Evolutionary conservation across 192 early-diverging fungal genomes (phyloP).

Genomic region (Funneliformis geosporum): DNA sequence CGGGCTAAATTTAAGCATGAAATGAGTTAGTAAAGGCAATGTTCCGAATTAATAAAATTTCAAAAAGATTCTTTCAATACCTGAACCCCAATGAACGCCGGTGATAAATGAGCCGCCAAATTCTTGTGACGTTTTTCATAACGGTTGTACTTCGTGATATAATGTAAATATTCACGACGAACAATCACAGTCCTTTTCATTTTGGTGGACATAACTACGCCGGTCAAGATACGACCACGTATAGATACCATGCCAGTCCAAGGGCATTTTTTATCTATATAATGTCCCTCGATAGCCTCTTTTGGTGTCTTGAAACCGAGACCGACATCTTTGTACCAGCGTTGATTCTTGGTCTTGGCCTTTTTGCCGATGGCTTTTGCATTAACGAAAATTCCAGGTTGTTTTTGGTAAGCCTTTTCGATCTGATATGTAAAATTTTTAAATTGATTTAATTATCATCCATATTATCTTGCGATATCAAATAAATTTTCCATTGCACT

Average conservation of each 20-base stretch:
- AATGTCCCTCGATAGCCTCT: constrained; percentile 94
- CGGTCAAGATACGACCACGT: constrained; percentile 96
- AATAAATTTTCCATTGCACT: too few relatives aligned
- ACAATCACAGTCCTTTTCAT: constrained; percentile 99
- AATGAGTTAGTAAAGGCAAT: constrained; percentile 15
- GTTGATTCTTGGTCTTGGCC: constrained; percentile 67
- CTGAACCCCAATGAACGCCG: constrained; percentile 87
- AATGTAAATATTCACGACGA: constrained; percentile 99
- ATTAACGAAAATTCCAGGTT: constrained; percentile 94
- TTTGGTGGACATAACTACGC: constrained; percentile 91
- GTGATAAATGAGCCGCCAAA: constrained; percentile 94
- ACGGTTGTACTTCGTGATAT: constrained; percentile 99
- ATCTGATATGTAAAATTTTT: constrained; percentile 52
- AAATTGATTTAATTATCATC: not conserved
- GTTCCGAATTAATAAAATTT: constrained; percentile 32
- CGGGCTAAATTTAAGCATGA: constrained; percentile 41
- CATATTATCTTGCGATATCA: not conserved
- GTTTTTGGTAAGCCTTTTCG: constrained; percentile 98
- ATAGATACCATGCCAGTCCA: constrained; percentile 96
- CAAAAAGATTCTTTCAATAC: constrained; percentile 34
- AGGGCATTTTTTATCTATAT: constrained; percentile 99
- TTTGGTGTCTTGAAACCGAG: constrained; percentile 99
- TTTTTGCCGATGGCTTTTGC: constrained; percentile 72
- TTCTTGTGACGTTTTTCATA: constrained; percentile 99
- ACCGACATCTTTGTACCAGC: constrained; percentile 99